A percentile compares a stretch with the other conserved stretches of the same genome.
Evolutionary conservation across 192 early-diverging fungal species (phyloP).

Genomic region (Podila verticillata): DNA sequence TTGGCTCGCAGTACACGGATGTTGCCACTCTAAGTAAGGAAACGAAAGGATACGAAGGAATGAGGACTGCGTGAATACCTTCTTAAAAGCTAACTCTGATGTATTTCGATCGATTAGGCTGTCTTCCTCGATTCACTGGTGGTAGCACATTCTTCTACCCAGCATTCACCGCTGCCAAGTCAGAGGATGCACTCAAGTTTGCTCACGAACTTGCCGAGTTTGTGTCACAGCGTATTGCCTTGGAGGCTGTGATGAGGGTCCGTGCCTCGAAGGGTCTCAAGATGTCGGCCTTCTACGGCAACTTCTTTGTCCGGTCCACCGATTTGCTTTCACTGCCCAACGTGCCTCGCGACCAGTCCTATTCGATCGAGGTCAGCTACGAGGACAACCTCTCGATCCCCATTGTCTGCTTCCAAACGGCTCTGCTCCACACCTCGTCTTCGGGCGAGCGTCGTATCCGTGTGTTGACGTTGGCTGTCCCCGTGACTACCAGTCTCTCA

Average conservation of each 20-base stretch:
- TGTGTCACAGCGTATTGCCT: constrained; percentile 79
- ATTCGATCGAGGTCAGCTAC: constrained; percentile 83
- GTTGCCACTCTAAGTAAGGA: constrained; percentile 85
- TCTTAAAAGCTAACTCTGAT: not conserved
- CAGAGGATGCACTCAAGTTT: constrained; percentile 88
- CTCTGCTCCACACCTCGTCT: constrained; percentile 89
- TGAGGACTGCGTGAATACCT: too few species aligned
- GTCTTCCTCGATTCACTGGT: constrained; percentile 85
- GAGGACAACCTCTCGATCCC: constrained; percentile 80
- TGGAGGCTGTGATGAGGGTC: constrained; percentile 94
- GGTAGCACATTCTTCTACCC: constrained; percentile 92
- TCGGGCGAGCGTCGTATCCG: constrained; percentile 92
- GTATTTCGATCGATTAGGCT: constrained; percentile 55
- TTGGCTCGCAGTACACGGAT: constrained; percentile 87
- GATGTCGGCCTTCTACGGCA: constrained; percentile 93
- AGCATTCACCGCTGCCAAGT: constrained; percentile 82
- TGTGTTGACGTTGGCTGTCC: constrained; percentile 89
- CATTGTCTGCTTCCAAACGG: constrained; percentile 94
- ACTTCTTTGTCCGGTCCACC: constrained; percentile 96
- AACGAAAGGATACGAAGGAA: not conserved
- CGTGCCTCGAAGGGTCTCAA: constrained; percentile 90
- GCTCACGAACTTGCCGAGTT: constrained; percentile 83
- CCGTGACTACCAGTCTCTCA: constrained; percentile 81
- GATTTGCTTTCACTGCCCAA: constrained; percentile 93
- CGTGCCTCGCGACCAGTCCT: constrained; percentile 92